Conservation (phyloP, 345 rosid species). For the Lepidium sativum region DNA sequence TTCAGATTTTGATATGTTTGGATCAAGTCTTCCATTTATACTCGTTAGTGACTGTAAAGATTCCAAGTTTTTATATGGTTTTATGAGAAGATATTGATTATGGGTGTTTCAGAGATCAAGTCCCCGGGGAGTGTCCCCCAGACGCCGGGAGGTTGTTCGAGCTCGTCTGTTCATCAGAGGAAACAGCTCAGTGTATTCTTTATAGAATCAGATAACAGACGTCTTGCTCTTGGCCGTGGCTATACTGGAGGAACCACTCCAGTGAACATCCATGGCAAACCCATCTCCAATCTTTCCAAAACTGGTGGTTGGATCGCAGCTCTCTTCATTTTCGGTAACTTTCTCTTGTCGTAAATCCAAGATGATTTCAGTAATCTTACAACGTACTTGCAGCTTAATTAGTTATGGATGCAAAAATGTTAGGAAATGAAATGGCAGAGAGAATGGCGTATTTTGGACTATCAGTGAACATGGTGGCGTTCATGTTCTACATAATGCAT, state of each 20-base stretch:
- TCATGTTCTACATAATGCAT: slow-evolving; percentile 89
- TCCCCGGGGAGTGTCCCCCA: slow-evolving; percentile 35
- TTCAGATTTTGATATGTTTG: neutral
- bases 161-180: slow-evolving; percentile 31
- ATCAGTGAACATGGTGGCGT: slow-evolving; percentile 90
- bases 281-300: slow-evolving; percentile 66
- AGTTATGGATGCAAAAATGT: neutral
- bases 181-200: slow-evolving; percentile 64
- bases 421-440: slow-evolving; percentile 97
- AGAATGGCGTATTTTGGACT: slow-evolving; percentile 93
- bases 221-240: slow-evolving; percentile 71
- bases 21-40: neutral
- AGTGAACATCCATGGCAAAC: slow-evolving; percentile 71
- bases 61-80: neutral
- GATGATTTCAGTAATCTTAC: neutral
- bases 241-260: slow-evolving; percentile 84
- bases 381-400: neutral
- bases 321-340: slow-evolving; percentile 74
- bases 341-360: neutral
- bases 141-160: slow-evolving; percentile 31
- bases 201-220: slow-evolving; percentile 73
- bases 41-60: neutral
- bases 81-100: slow-evolving; percentile 5
- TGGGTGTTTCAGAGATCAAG: slow-evolving; percentile 57
- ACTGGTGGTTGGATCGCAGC: slow-evolving; percentile 96